Conservation (phyloP, 148 eudicot genomes). For the Rhododendron ferrugineum region DNA sequence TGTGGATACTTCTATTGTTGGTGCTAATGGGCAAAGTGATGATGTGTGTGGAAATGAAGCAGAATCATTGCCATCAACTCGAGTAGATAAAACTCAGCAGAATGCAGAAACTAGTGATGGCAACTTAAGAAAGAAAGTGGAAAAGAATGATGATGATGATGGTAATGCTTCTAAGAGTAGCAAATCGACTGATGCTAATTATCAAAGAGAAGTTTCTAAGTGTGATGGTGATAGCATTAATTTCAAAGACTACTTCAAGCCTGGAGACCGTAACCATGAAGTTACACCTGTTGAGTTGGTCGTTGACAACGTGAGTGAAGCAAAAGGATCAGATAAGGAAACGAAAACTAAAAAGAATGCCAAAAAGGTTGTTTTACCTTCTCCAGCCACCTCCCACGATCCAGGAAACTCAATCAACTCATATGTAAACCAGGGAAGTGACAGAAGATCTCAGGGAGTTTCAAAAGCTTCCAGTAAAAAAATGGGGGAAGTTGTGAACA, state of each 20-base stretch:
- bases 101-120: conserved; percentile 15
- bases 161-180: conserved; percentile 4
- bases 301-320: conserved; percentile 14
- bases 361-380: conserved; percentile 21
- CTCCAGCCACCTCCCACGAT: conserved; percentile 24
- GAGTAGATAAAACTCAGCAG: conserved; percentile 13
- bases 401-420: conserved; percentile 15
- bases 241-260: conserved; percentile 30
- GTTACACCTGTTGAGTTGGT: conserved; percentile 17
- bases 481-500: conserved; percentile 20
- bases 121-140: conserved; percentile 13
- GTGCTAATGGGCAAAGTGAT: conserved; percentile 17
- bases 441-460: conserved; percentile 21
- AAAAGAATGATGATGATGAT: conserved; percentile 5
- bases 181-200: not conserved
- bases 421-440: conserved; percentile 19
- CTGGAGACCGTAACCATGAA: conserved; percentile 12
- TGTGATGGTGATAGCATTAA: conserved; percentile 22
- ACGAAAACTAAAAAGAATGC: conserved; percentile 22
- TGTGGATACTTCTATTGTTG: not conserved
- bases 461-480: conserved; percentile 23
- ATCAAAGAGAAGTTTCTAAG: conserved; percentile 12
- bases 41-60: conserved; percentile 15
- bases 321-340: conserved; percentile 14
- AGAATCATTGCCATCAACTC: conserved; percentile 14